Evolutionary conservation across 345 rosid species (phyloP), one percentile per base, ranked within the genome.

Genomic region (Euclidium syriacum): DNA sequence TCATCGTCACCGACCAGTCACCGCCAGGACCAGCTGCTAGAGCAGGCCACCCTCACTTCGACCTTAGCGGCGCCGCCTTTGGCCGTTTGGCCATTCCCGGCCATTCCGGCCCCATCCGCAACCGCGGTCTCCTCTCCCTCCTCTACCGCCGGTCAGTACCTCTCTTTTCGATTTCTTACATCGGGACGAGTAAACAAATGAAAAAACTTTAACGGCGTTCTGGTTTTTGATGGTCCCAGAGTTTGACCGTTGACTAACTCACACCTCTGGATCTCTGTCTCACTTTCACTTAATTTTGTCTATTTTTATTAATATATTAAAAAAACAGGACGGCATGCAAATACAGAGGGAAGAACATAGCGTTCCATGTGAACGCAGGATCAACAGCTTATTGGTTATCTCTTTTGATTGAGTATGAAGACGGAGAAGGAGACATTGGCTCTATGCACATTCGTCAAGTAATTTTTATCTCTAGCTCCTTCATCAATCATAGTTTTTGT

Each of bases 401-500:
- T n/a, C 79, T 94, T 67, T 73, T 90, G n/a, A 90, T 90, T 44
- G 96, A 87, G 75, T 94, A 75, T 58, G 99, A 94, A 74, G 97
- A 94, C 41, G 97, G 97, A 46, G 97, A 94, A 61, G 99, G 97
- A 18, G 99, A 94, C 62, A 84, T 94, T 52, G 97, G 97, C 22
- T 85, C 95, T 29, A 87, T 90, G 96, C 97, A 94, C 47, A 83
- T 94, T 19, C 84, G 77, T 75, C 82, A 89, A 43, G 98, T 88
- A 80, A 68, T 64, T 7, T n/a, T 4, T 5, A 4, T 56, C 29
- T 18, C 26, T 35, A 10, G n/a, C n/a, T n/a, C n/a, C n/a, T n/a
- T n/a, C n/a, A n/a, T n/a, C n/a, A n/a, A n/a, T n/a, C n/a, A n/a
- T n/a, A n/a, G n/a, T n/a, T n/a, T n/a, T n/a, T n/a, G n/a, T n/a